Conservation (phyloP, 108 stramenopile species). For the Skeletonema grethae region DNA sequence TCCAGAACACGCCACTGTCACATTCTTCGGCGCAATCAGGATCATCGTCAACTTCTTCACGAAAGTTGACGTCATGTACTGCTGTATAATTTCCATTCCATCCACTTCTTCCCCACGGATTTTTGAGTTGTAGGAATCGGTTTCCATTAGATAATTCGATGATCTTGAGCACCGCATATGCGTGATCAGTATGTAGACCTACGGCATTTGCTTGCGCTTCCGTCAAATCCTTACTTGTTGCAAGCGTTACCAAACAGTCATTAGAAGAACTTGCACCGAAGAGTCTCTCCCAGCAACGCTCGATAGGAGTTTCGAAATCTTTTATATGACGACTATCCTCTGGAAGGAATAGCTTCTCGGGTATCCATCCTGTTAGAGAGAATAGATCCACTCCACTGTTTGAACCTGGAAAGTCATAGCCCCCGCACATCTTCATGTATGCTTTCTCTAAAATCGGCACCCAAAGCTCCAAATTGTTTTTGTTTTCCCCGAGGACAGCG, state of each 20-base stretch:
- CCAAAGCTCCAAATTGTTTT: conserved; percentile 79
- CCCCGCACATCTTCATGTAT: conserved; percentile 90
- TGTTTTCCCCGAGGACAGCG: conserved; percentile 4
- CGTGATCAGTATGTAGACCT: conserved; percentile 89
- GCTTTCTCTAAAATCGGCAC: conserved; percentile 95
- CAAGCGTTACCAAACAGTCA: conserved; percentile 89
- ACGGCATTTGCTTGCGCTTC: conserved; percentile 69
- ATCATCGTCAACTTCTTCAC: conserved; percentile 67
- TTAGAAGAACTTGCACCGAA: conserved; percentile 72
- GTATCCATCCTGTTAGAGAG: conserved; percentile 94
- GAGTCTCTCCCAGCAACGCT: conserved; percentile 85
- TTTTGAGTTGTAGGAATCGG: conserved; percentile 84
- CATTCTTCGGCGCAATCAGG: conserved; percentile 52
- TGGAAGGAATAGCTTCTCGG: conserved; percentile 85
- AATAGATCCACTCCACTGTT: conserved; percentile 91
- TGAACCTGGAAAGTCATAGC: conserved; percentile 94
- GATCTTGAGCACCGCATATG: conserved; percentile 89
- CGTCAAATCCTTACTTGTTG: conserved; percentile 62
- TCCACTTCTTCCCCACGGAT: conserved; percentile 86
- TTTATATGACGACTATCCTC: conserved; percentile 47
- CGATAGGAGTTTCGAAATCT: conserved; percentile 72
- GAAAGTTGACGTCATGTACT: conserved; percentile 48
- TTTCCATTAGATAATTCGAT: conserved; percentile 62
- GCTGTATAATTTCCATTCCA: conserved; percentile 73
- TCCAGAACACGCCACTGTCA: conserved; percentile 93